Base-by-base conservation (phyloP, 1,139 yeast genomes). In the Sugiyamaella japonica region DNA sequence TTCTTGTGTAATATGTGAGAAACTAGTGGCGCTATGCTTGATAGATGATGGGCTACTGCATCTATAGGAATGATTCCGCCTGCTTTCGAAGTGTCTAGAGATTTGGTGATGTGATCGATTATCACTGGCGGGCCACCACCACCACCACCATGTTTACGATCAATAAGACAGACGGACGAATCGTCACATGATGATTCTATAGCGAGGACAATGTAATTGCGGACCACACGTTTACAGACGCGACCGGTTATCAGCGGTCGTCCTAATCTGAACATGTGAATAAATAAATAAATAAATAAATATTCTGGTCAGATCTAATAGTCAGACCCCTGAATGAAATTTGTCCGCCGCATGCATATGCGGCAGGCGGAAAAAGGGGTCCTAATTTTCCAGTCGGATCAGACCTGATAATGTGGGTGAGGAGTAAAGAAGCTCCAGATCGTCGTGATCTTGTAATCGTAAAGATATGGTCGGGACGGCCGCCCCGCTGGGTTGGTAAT, bases 131-230 rank as follows among this genome's bases (percentile, higher is more conserved):
- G 72, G 32, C 69, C 63, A 40, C 20, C 13, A 7, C 15, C 2
- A 40, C 20, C 13, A 7, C 15, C 2, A 8, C 13, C 32, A 1
- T 60, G 65, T 9, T 56, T 61, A 53, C 89, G 75, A 46, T 85
- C 84, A 5, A 91, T 70, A 15, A 93, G 72, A 0, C 96, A 88
- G 1, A 90, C 90, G 61, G 97, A 90, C 0, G 97, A 81, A 69
- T 93, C 99, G 67, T 93, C 99, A 67, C 99, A 95, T 0, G 97
- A 89, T 0, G 96, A 84, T 66, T 93, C 99, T 15, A 93, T 81
- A 0, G 97, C 95, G 25, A 93, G 73, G 0, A 90, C 95, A 48
- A 77, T 78, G 70, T 89, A 90, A 0, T 58, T 43, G 36, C 83
- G 29, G 23, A 17, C 7, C 16, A 6, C 28, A 39, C 13, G 2